These are phyloP conservation scores for Tulasnella sp. DNA, from an alignment of 768 basidiomycete genomes.

Conservation along the genomic window DNA sequence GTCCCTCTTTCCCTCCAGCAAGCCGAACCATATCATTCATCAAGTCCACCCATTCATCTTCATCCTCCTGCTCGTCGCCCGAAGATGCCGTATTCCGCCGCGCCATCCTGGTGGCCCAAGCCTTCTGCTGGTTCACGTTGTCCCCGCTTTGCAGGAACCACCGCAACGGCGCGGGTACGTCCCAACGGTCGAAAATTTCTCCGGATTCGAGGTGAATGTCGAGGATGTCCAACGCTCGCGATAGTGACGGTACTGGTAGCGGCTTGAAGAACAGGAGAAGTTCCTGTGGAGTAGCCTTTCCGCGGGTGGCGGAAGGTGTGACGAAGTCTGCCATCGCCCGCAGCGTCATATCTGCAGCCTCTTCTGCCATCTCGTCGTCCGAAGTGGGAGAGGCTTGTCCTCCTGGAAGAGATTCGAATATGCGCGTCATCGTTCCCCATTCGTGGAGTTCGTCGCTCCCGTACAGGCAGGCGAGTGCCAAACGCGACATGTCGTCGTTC, in stretches of 20 bases:
- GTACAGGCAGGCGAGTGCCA: conserved; percentile 85
- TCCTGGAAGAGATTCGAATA: conserved; percentile 94
- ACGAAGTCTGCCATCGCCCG: conserved; percentile 73
- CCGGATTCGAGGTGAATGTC: conserved; percentile 93
- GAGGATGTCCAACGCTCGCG: conserved; percentile 77
- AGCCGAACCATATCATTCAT: conserved; percentile 87
- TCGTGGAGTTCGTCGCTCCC: conserved; percentile 62
- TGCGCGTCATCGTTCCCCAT: conserved; percentile 79
- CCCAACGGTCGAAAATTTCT: conserved; percentile 86
- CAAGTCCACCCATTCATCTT: conserved; percentile 79
- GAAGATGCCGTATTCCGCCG: conserved; percentile 44
- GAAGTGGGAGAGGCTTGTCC: conserved; percentile 56
- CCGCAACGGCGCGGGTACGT: conserved; percentile 68
- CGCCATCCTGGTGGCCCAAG: conserved; percentile 83
- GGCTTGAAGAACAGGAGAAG: conserved; percentile 77
- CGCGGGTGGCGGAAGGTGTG: conserved; percentile 56
- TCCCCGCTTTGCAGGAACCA: conserved; percentile 81
- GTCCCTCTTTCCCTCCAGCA: conserved; percentile 50
- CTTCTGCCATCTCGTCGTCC: conserved; percentile 52
- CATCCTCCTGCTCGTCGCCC: conserved; percentile 44
- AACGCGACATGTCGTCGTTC: conserved; percentile 74
- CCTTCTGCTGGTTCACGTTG: conserved; percentile 60
- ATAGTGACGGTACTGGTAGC: conserved; percentile 63
- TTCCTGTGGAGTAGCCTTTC: conserved; percentile 53
- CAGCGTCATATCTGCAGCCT: conserved; percentile 75